phyloP scores from a whole-genome alignment of 1,284 basidiomycete genomes.

The Gomphus sp. region DNA sequence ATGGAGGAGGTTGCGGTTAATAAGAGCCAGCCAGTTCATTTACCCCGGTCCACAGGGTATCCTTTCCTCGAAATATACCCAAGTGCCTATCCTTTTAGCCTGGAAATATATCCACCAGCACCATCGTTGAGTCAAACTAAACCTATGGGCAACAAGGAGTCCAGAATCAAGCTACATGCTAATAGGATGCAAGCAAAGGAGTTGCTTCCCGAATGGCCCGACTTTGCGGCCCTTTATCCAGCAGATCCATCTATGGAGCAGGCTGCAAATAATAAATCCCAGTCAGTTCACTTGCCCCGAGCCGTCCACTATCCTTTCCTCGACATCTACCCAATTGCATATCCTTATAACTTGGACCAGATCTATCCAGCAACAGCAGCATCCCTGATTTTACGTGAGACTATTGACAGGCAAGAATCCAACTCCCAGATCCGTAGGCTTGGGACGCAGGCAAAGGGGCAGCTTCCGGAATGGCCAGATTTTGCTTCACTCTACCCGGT shows the following conservation, averaged over 20 bases:
- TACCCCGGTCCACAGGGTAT: neutral
- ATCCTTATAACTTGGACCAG: conserved; percentile 13
- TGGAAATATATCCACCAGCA: conserved; percentile 12
- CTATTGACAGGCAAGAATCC: neutral
- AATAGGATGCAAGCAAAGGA: too few relatives aligned
- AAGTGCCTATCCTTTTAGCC: conserved; percentile 13
- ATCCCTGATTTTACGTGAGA: neutral
- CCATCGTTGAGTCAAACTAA: neutral
- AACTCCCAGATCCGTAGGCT: neutral
- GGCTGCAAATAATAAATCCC: neutral
- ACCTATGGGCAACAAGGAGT: too few relatives aligned
- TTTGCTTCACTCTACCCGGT: neutral
- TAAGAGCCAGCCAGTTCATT: neutral
- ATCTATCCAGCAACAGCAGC: conserved; percentile 12
- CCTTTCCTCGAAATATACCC: conserved; percentile 10
- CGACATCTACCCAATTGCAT: conserved; percentile 12
- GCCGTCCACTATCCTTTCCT: neutral
- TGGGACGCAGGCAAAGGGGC: too few relatives aligned
- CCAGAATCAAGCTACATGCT: too few relatives aligned
- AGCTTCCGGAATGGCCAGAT: neutral
- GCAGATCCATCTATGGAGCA: neutral
- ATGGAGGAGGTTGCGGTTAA: neutral
- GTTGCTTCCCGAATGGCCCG: too few relatives aligned
- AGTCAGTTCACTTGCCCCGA: neutral
- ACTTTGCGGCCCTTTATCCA: neutral